A percentile compares a stretch with the other conserved stretches of the same genome.
Evolutionary conservation across 768 basidiomycete genomes (phyloP).

Genomic region (Leccinum broughii): DNA sequence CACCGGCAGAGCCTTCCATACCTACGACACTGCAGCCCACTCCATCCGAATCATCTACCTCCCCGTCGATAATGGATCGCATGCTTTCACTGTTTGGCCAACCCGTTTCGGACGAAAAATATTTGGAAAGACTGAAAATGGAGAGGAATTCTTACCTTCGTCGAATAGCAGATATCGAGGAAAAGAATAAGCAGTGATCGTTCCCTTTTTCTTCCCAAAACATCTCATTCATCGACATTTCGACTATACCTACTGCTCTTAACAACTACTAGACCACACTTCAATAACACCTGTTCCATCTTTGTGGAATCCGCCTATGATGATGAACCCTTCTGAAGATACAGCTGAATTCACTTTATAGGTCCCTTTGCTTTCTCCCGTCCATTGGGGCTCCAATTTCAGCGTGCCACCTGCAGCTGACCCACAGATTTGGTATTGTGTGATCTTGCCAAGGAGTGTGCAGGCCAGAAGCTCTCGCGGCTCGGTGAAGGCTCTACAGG

Average conservation of each 20-base stretch:
- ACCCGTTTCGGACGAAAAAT: slow-evolving; percentile 71
- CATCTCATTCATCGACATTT: background rate
- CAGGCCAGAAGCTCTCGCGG: slow-evolving; percentile 50
- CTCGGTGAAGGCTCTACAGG: slow-evolving; percentile 49
- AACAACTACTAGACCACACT: slow-evolving; percentile 44
- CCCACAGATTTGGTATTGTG: slow-evolving; percentile 47
- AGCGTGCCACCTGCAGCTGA: slow-evolving; percentile 40
- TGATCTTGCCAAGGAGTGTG: slow-evolving; percentile 61
- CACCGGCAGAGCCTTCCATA: slow-evolving; percentile 1
- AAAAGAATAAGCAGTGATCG: slow-evolving; percentile 36
- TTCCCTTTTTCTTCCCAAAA: background rate
- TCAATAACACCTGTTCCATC: slow-evolving; percentile 65
- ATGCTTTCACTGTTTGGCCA: slow-evolving; percentile 36
- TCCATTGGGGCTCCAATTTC: slow-evolving; percentile 47
- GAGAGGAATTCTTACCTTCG: slow-evolving; percentile 55
- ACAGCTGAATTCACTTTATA: slow-evolving; percentile 69
- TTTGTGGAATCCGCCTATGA: slow-evolving; percentile 61
- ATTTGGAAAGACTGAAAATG: slow-evolving; percentile 56
- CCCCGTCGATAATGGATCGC: slow-evolving; percentile 35
- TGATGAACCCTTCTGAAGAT: slow-evolving; percentile 46
- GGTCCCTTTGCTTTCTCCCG: slow-evolving; percentile 40
- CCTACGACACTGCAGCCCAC: slow-evolving; percentile 19
- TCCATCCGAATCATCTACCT: background rate
- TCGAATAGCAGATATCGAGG: slow-evolving; percentile 55
- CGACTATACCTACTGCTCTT: slow-evolving; percentile 5